A percentile compares a stretch with the other conserved stretches of the same genome.
Conservation (phyloP, 2,329 filamentous ascomycete genomes). For the Penicillium vulpinum region DNA sequence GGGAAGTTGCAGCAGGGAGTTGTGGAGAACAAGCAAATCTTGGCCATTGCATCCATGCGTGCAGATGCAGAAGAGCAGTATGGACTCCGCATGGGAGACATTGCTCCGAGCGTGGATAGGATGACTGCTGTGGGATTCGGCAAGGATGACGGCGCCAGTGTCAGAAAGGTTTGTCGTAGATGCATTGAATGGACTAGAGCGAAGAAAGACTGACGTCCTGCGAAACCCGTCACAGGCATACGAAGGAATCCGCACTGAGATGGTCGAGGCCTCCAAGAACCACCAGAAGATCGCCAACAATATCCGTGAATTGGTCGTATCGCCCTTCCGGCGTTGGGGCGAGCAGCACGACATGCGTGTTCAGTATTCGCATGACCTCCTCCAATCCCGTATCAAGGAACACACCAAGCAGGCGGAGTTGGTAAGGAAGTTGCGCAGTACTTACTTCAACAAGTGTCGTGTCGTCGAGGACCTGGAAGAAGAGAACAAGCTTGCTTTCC, state of each 20-base stretch:
- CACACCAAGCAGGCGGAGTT: slow-evolving; percentile 88
- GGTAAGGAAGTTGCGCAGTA: slow-evolving; percentile 89
- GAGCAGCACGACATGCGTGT: slow-evolving; percentile 89
- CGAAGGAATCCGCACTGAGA: slow-evolving; percentile 87
- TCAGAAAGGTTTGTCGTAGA: slow-evolving; percentile 71
- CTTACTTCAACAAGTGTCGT: slow-evolving; percentile 98
- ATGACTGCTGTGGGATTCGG: slow-evolving; percentile 74
- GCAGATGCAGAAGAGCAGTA: slow-evolving; percentile 94
- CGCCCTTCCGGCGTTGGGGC: slow-evolving; percentile 93
- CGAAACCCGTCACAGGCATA: slow-evolving; percentile 65
- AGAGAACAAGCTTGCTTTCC: slow-evolving; percentile 97
- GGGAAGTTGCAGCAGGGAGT: slow-evolving; percentile 95
- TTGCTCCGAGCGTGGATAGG: slow-evolving; percentile 78
- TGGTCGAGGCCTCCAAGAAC: slow-evolving; percentile 84
- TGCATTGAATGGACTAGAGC: background rate
- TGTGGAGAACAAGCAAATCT: slow-evolving; percentile 88
- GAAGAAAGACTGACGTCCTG: background rate
- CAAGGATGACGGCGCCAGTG: slow-evolving; percentile 91
- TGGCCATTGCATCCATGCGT: slow-evolving; percentile 88
- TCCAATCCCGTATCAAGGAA: slow-evolving; percentile 85
- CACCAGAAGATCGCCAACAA: slow-evolving; percentile 96
- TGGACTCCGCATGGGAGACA: slow-evolving; percentile 75
- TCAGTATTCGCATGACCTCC: slow-evolving; percentile 90
- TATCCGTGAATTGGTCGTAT: slow-evolving; percentile 92
- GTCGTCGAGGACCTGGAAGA: slow-evolving; percentile 95